Evolutionary conservation across 352 stramenopile species (phyloP), one percentile per base, ranked within the genome.

Genomic region (Phytophthora citricola): DNA sequence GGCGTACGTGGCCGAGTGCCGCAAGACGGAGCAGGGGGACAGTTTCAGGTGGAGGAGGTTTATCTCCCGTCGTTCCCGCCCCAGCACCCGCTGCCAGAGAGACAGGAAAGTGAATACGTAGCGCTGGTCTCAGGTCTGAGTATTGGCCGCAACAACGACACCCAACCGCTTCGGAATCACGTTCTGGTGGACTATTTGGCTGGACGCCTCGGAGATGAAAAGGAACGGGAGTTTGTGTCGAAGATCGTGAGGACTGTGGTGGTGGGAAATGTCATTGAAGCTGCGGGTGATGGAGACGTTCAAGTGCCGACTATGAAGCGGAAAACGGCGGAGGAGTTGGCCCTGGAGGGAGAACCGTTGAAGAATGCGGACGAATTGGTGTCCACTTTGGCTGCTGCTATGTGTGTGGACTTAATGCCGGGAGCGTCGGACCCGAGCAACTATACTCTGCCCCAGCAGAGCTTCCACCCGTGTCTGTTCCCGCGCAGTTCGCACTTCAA

Each of bases 401-500:
- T 98, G 76, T 86, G 90, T n/a, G 80, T 98, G 7, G 96, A 98
- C 63, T 70, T 98, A 24, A 90, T 98, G 75, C 95, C 95, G 1
- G 93, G 94, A 26, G 68, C 73, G 22, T 78, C 74, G 36, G 96
- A 98, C 73, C 96, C 95, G 2, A 97, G 82, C 64, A 93, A 92
- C 66, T 89, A 91, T 56, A 78, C 82, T 44, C 85, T 98, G 69
- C 96, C 96, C 10, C 97, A 99, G 76, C 90, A 98, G 70, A 97
- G 95, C 12, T 84, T 99, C 31, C 96, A 99, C 71, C 81, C 82
- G 22, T 98, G 91, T 75, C 60, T 99, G 8, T 90, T 99, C 46
- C 97, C 91, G 14, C 77, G 90, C 39, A 88, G 85, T 15, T 75
- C 75, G 7, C 75, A 85, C 20, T 98, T 97, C 68, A 73, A 85